These are phyloP conservation scores for Rhododendron williamsianum DNA, from an alignment of 148 eudicot species.

Conservation along the genomic window DNA sequence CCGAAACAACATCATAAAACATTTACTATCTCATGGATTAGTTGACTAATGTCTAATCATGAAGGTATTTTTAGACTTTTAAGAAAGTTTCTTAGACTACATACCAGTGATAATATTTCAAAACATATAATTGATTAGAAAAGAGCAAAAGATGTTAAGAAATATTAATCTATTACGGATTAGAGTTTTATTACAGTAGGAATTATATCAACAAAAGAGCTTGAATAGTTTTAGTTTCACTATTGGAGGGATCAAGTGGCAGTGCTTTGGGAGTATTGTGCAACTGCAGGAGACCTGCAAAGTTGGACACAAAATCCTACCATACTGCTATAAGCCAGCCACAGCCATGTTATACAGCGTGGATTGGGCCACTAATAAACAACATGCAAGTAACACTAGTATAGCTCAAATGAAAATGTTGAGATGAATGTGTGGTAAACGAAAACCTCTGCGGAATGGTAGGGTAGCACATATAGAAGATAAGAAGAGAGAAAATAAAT, in stretches of 20 bases:
- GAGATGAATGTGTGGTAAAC: neutral
- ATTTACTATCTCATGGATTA: neutral
- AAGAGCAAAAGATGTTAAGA: neutral
- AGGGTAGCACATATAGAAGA: neutral
- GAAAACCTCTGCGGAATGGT: neutral
- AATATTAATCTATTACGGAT: neutral
- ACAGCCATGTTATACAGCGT: neutral
- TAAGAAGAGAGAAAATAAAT: neutral
- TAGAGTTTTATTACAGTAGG: neutral
- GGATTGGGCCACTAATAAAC: neutral
- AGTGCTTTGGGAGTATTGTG: neutral
- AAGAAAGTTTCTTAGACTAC: neutral
- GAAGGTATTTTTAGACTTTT: neutral
- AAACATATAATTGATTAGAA: neutral
- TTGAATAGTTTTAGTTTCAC: neutral
- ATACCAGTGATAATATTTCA: neutral
- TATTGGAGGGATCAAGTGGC: neutral
- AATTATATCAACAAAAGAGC: neutral
- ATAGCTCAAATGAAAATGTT: neutral
- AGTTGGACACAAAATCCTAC: neutral
- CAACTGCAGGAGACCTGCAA: neutral
- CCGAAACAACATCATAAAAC: neutral
- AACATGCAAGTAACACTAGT: neutral
- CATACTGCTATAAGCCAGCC: neutral
- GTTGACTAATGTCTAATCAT: neutral